phyloP scores from a whole-genome alignment of 2,329 filamentous ascomycete species.

The Xylariaceae sp. region DNA sequence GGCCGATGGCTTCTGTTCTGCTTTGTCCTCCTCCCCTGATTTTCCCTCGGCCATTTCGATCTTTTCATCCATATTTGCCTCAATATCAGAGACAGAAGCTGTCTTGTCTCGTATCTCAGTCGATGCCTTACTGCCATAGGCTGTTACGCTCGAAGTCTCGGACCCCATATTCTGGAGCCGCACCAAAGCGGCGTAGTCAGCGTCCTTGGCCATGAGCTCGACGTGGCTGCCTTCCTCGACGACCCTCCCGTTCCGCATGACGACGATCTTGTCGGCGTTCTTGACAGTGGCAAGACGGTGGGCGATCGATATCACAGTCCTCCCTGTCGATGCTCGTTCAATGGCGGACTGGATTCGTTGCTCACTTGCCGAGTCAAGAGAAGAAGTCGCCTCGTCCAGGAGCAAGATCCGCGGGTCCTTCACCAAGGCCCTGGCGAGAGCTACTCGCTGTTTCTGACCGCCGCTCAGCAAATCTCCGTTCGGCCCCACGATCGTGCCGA shows the following conservation, averaged over 20 bases:
- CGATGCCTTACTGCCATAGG: conserved; percentile 24
- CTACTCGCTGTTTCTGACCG: conserved; percentile 45
- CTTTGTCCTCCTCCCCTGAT: conserved; percentile 5
- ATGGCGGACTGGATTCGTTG: conserved; percentile 37
- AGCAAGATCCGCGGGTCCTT: conserved; percentile 42
- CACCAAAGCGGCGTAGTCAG: conserved; percentile 30
- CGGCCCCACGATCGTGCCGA: conserved; percentile 38
- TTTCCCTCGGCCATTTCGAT: conserved; percentile 12
- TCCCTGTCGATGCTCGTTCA: conserved; percentile 28
- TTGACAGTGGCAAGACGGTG: conserved; percentile 56
- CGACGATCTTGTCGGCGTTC: conserved; percentile 60
- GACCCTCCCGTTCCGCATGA: conserved; percentile 53
- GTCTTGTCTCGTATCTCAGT: conserved; percentile 32
- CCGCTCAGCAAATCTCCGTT: conserved; percentile 41
- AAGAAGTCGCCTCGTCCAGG: conserved; percentile 46
- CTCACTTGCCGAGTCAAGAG: conserved; percentile 45
- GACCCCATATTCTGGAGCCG: conserved; percentile 31
- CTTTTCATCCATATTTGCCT: conserved; percentile 10
- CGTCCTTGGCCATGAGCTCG: conserved; percentile 42
- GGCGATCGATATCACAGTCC: conserved; percentile 64
- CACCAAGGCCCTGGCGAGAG: conserved; percentile 42
- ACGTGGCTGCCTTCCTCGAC: conserved; percentile 59
- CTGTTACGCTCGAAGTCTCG: conserved; percentile 30
- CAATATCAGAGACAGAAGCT: conserved; percentile 11
- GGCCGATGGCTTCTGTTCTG: conserved; percentile 8